Percentiles rank a stretch among this genome's conserved stretches.
These are phyloP conservation scores for Globisporangium splendens DNA, from an alignment of 352 stramenopile genomes.

Conservation along the genomic window DNA sequence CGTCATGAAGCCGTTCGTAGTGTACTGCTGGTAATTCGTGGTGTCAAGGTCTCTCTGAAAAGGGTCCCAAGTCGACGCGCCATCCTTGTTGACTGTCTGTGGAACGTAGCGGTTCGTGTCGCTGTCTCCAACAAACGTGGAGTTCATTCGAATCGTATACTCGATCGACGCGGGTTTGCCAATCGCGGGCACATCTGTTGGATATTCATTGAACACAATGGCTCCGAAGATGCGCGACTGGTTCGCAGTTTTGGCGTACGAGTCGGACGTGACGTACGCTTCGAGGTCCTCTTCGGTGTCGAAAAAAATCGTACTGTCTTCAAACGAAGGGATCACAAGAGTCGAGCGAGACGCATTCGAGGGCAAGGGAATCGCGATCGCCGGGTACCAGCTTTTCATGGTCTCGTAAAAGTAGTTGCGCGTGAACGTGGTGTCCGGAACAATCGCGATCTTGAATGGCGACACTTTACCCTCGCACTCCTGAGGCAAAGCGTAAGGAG, in stretches of 20 bases:
- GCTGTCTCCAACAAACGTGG: conserved; percentile 21
- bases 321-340: conserved; percentile 33
- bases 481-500: conserved; percentile 19
- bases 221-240: conserved; percentile 36
- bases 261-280: conserved; percentile 30
- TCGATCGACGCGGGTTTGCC: conserved; percentile 27
- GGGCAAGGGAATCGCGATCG: conserved; percentile 14
- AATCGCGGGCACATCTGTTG: conserved; percentile 14
- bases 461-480: conserved; percentile 17
- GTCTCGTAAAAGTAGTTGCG: conserved; percentile 32
- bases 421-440: conserved; percentile 32
- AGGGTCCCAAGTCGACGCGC: conserved; percentile 16
- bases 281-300: conserved; percentile 21
- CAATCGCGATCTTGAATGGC: conserved; percentile 35
- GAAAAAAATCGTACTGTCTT: conserved; percentile 40
- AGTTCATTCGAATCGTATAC: conserved; percentile 40
- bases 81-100: conserved; percentile 18
- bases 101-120: conserved; percentile 19
- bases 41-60: conserved; percentile 23
- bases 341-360: neutral
- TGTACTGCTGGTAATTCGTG: conserved; percentile 22
- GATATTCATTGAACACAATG: conserved; percentile 40
- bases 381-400: conserved; percentile 26
- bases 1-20: conserved; percentile 36
- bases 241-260: conserved; percentile 20